Base-by-base conservation (phyloP, 495 filamentous ascomycete species). In the Barbatosphaeria neglecta region DNA sequence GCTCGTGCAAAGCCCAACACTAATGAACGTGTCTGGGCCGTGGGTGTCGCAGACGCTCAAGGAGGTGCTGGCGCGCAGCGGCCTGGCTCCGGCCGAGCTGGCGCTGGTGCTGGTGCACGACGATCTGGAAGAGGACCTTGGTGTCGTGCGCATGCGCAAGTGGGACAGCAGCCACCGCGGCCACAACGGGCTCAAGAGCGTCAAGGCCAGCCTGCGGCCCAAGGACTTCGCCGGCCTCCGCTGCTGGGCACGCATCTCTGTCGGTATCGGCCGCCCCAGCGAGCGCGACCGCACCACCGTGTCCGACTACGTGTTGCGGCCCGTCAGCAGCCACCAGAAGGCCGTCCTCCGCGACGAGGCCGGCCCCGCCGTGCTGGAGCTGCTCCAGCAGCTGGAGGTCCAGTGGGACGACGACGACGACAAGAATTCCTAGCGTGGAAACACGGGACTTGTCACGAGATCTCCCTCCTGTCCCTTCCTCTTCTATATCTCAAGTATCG, bases 171-270 rank as follows among this genome's bases (percentile, higher is more conserved):
- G 83, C 63, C 60, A 78, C 28, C 70, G 76, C 15, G 88, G 88
- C 0, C 88, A 95, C 60, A 88, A 90, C 49, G 88, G 88, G 5
- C 50, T 95, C 35, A 86, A 83, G 60, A 85, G 80, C 56, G 67
- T 80, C 15, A 66, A 78, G 43, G 65, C 65, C 27, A 68, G 58
- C 44, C 44, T 87, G 43, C 56, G 59, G 16, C 55, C 57, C 28
- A 61, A 6, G 10, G 24, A 45, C 4, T 57, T 53, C 10, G 43
- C 56, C 15, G 48, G 49, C 1, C 53, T 48, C 28, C n/a, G n/a
- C n/a, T 50, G 44, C 17, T 71, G 65, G 60, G 59, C 62, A 37
- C 62, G 70, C 17, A 58, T 92, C 42, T 77, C 81, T 0, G 62
- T 90, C 3, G 86, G 86, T 3, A 89, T 90, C 56, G 86, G 83